Evolutionary conservation across 345 rosid species (phyloP).

Genomic region (thale cress (Arabidopsis thaliana)): TAIR10.1 NC_003075.7:7174001-7174500

Average conservation of each 20-base stretch:
- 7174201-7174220: constrained; percentile 43
- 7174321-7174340: constrained; percentile 17
- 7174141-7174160: constrained; percentile 82
- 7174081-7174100: constrained; percentile 80
- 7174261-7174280: constrained; percentile 31
- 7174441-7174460: constrained; percentile 46
- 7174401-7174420: constrained; percentile 40
- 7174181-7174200: constrained; percentile 63
- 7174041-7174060: constrained; percentile 50
- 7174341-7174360: constrained; percentile 40
- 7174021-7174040: constrained; percentile 44
- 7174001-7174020: constrained; percentile 45
- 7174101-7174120: constrained; percentile 68
- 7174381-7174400: constrained; percentile 42
- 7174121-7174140: constrained; percentile 56
- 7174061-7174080: constrained; percentile 57
- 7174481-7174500: constrained; percentile 25
- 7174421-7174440: constrained; percentile 2
- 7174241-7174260: constrained; percentile 43
- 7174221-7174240: constrained; percentile 37
- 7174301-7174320: constrained; percentile 30
- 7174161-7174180: constrained; percentile 76
- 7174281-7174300: not conserved
- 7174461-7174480: constrained; percentile 42
- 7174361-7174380: constrained; percentile 45